A percentile compares a stretch with the other conserved stretches of the same genome.
These are phyloP conservation scores for Verticillium dahliae DNA, from an alignment of 2,329 filamentous ascomycete genomes.

Conservation along the genomic window DNA sequence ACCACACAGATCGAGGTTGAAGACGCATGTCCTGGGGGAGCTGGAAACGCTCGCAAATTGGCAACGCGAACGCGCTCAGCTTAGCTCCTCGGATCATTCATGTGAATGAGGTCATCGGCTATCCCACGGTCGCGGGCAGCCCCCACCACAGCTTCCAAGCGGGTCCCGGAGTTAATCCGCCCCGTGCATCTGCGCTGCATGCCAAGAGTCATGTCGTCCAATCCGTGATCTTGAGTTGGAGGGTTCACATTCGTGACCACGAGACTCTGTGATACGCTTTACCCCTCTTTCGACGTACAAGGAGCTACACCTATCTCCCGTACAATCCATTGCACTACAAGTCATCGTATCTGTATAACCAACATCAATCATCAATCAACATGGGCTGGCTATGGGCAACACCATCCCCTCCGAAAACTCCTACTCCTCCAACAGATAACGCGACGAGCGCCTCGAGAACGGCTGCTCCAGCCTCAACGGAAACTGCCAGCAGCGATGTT, in stretches of 20 bases:
- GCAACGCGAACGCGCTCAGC: background rate
- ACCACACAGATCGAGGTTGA: background rate
- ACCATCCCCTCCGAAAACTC: slow-evolving; percentile 23
- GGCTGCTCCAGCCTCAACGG: slow-evolving; percentile 10
- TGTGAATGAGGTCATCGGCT: background rate
- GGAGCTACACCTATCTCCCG: background rate
- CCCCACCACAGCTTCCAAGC: background rate
- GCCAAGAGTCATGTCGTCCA: background rate
- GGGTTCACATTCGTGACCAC: background rate
- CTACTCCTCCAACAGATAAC: slow-evolving; percentile 12
- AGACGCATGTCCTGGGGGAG: background rate
- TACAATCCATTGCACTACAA: too few relatives aligned
- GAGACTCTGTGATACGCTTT: background rate
- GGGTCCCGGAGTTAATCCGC: background rate
- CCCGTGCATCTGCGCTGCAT: background rate
- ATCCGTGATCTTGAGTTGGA: background rate
- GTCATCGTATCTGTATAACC: background rate
- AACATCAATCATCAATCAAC: slow-evolving; percentile 7
- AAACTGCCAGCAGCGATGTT: slow-evolving; percentile 12
- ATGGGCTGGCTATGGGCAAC: slow-evolving; percentile 61
- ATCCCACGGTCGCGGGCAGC: background rate
- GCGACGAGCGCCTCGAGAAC: slow-evolving; percentile 14
- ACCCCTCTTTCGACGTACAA: background rate
- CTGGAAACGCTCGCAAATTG: background rate
- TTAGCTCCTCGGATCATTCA: background rate